Base-by-base conservation (phyloP, 768 basidiomycete genomes). In the Favolaschia claudopus region DNA sequence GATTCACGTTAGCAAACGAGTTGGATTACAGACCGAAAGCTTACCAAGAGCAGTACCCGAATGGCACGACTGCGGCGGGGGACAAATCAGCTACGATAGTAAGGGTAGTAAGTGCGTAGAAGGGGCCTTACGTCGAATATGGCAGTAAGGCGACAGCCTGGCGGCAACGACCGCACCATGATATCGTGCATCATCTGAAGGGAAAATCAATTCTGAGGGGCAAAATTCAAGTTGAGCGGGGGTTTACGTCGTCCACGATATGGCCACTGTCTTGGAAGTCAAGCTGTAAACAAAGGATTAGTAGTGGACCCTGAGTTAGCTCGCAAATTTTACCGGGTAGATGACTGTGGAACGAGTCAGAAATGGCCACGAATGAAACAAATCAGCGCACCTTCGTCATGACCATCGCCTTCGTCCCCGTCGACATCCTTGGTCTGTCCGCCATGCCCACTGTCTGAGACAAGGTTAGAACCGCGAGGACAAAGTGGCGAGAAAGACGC, bases 381-480 rank as follows among this genome's bases (percentile, higher is more conserved):
- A 14, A 51, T 20, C 7, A 46, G 39, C 70, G 49, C 33, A 86
- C 89, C 88, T 84, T 95, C 92, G 65, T 95, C 93, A 63, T 75
- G 85, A 13, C 95, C 95, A 70, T 95, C 94, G 0, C 74, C 85
- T 74, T 96, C 93, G 65, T 95, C 92, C 1, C 92, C 93, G 63
- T 93, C 87, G 3, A 75, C 31, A 72, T 97, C 96, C 60, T 90
- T 82, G 0, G 90, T 89, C 74, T 95, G 95, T 14, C 94, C 95
- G 33, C 96, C 96, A 63, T 99, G 96, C 14, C 96, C 96, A 6
- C 95, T 96, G 72, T 93, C 92, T 92, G 43, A 38, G n/a, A n/a
- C n/a, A n/a, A n/a, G n/a, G n/a, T n/a, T n/a, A n/a, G n/a, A n/a
- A n/a, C n/a, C n/a, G n/a, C 1, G 19, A 50, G 32, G 46, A 33